Evolutionary conservation across 306 rosid genomes (phyloP), one percentile per base, ranked within the genome.

Genomic region (Castanospermum australe): DNA sequence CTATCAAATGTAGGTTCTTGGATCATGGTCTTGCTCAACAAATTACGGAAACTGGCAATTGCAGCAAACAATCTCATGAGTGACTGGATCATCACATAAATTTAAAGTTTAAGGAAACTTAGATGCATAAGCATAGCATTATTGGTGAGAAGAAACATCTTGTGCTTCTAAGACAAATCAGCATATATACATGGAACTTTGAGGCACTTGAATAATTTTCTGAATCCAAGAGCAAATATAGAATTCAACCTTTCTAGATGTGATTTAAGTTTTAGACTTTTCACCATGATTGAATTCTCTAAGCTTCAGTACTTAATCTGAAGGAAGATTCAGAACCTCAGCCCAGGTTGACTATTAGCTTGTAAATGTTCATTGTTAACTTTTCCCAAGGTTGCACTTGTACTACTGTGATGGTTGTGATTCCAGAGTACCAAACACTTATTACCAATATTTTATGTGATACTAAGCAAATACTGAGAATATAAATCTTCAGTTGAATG

Each of bases 1-100:
- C 97, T 81, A 79, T 92, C 99, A 83, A 95, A 95, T 60, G 99
- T 95, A 11, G 99, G 99, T 86, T 95, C 99, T 84, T 95, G 98
- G 78, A 95, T 92, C 74, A 88, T 83, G 70, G 84, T 91, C 86
- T 87, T 91, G 85, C 90, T 80, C 79, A 92, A 67, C 79, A 92
- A 79, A 79, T 82, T 95, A 57, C 62, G 75, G 50, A 82, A 64
- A 70, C 99, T 92, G 90, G 35, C 32, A 79, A 86, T 77, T 70
- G 48, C 69, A 85, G 72, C 51, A 76, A 83, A 85, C 36, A 57
- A 67, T 54, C 44, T 73, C 61, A 21, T 51, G 62, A 54, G 74
- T 65, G 44, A 55, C 60, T 11, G 51, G 25, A 64, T 68, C 36
- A 75, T 36, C 61, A 50, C 47, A 61, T 18, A n/a, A n/a, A 36